A percentile compares a stretch with the other conserved stretches of the same genome.
These are phyloP conservation scores for Rhodotorula kratochvilovae DNA, from an alignment of 768 basidiomycete species.

Conservation along the genomic window DNA sequence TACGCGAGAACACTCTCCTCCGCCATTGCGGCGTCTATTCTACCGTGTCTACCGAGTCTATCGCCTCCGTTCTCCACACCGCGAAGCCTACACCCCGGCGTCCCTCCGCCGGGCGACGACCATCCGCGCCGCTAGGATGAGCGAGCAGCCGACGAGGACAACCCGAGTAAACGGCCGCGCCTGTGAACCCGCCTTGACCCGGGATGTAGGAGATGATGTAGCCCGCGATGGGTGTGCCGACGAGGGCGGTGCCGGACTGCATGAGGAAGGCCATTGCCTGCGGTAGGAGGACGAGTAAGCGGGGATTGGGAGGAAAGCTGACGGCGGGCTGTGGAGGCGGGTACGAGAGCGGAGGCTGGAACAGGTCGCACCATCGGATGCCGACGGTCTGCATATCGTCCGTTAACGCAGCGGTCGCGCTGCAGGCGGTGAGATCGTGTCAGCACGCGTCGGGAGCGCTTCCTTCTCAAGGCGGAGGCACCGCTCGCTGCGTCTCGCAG, in stretches of 20 bases:
- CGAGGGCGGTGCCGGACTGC: slow-evolving; percentile 41
- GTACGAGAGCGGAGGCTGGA: too few relatives aligned
- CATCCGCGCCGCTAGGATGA: not conserved
- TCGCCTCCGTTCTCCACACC: too few relatives aligned
- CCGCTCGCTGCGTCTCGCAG: too few relatives aligned
- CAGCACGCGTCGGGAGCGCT: not conserved
- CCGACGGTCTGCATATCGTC: slow-evolving; percentile 43
- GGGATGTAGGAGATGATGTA: slow-evolving; percentile 41
- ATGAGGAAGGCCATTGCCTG: slow-evolving; percentile 43
- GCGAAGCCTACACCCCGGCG: too few relatives aligned
- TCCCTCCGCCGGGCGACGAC: slow-evolving; percentile 11
- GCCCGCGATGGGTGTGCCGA: slow-evolving; percentile 44
- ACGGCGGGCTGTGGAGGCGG: too few relatives aligned
- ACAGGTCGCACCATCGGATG: slow-evolving; percentile 39
- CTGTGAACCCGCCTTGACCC: slow-evolving; percentile 36
- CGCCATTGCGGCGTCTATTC: too few relatives aligned
- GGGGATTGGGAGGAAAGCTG: too few relatives aligned
- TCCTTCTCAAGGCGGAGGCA: too few relatives aligned
- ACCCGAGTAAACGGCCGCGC: slow-evolving; percentile 24
- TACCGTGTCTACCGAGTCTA: too few relatives aligned
- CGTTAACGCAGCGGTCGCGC: slow-evolving; percentile 41
- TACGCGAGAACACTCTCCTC: too few relatives aligned
- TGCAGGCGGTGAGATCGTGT: not conserved
- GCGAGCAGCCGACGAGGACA: slow-evolving; percentile 16
- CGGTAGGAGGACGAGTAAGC: not conserved